phyloP scores from a whole-genome alignment of 2,329 filamentous ascomycete genomes.

The Ophiocordyceps unilateralis region DNA sequence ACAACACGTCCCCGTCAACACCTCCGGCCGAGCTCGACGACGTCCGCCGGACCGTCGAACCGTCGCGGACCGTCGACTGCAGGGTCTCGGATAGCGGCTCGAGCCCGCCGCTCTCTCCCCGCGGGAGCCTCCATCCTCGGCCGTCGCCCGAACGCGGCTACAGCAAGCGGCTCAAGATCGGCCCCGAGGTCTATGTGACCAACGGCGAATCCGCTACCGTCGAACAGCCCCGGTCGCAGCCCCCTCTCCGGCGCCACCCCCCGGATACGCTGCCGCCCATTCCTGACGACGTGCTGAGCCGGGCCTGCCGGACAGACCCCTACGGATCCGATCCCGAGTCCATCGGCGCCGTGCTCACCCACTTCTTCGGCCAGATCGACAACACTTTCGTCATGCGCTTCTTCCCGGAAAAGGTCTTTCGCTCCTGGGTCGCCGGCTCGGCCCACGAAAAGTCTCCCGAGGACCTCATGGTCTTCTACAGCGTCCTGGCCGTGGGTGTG shows the following conservation, averaged over 20 bases:
- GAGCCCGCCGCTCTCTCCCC: constrained; percentile 28
- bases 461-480: constrained; percentile 29
- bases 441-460: constrained; percentile 20
- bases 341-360: constrained; percentile 19
- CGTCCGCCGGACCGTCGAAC: constrained; percentile 14
- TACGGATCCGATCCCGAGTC: constrained; percentile 26
- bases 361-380: constrained; percentile 25
- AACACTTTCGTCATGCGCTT: constrained; percentile 23
- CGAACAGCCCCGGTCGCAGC: constrained; percentile 19
- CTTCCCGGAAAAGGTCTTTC: constrained; percentile 22
- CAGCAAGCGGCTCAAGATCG: constrained; percentile 31
- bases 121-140: constrained; percentile 12
- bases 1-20: constrained; percentile 37
- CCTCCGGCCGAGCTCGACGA: constrained; percentile 33
- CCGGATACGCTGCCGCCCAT: constrained; percentile 26
- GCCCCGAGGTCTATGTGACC: constrained; percentile 27
- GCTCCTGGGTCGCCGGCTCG: constrained; percentile 17
- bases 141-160: constrained; percentile 17
- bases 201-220: constrained; percentile 14
- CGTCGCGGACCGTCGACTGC: too few species aligned
- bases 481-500: constrained; percentile 21
- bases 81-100: constrained; percentile 24
- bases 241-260: constrained; percentile 16
- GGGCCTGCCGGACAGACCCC: constrained; percentile 32
- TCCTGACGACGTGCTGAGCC: constrained; percentile 28